phyloP scores from a whole-genome alignment of 225 moss, liverwort and hornwort species.

The Straminergon stramineum region DNA sequence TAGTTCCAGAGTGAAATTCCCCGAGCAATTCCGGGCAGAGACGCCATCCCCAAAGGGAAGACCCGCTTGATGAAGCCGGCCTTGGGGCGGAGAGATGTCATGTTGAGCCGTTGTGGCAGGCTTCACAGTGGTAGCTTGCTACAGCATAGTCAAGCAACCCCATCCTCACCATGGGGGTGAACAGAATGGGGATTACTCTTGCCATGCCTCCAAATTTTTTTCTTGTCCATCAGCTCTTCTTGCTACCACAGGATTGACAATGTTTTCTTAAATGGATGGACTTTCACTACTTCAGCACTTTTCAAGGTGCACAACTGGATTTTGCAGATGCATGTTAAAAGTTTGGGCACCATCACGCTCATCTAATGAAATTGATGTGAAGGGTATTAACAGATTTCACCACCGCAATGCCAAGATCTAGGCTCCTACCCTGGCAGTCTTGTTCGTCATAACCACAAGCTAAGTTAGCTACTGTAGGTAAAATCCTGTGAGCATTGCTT shows the following conservation, averaged over 20 bases:
- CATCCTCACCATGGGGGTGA: background rate
- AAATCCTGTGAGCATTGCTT: background rate
- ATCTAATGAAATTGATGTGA: too few species aligned
- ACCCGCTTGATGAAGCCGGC: background rate
- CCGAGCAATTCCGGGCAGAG: background rate
- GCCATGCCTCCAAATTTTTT: background rate
- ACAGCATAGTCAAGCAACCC: constrained; percentile 8
- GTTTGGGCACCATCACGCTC: too few species aligned
- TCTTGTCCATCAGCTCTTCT: background rate
- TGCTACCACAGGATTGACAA: background rate
- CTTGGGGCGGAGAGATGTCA: background rate
- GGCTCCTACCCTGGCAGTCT: background rate
- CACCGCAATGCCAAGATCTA: background rate
- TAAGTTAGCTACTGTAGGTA: background rate
- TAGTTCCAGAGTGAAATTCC: constrained; percentile 7
- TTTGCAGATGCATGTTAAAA: background rate
- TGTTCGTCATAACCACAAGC: background rate
- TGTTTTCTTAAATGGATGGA: background rate
- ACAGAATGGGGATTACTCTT: constrained; percentile 13
- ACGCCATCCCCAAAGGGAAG: too few species aligned
- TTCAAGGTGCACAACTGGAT: background rate
- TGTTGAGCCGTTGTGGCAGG: background rate
- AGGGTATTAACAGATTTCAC: background rate
- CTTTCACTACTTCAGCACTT: too few species aligned
- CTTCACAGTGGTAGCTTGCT: background rate